A percentile compares a stretch with the other conserved stretches of the same genome.
phyloP scores from a whole-genome alignment of 2,329 filamentous ascomycete genomes.

The Plectosphaerella sp. region DNA sequence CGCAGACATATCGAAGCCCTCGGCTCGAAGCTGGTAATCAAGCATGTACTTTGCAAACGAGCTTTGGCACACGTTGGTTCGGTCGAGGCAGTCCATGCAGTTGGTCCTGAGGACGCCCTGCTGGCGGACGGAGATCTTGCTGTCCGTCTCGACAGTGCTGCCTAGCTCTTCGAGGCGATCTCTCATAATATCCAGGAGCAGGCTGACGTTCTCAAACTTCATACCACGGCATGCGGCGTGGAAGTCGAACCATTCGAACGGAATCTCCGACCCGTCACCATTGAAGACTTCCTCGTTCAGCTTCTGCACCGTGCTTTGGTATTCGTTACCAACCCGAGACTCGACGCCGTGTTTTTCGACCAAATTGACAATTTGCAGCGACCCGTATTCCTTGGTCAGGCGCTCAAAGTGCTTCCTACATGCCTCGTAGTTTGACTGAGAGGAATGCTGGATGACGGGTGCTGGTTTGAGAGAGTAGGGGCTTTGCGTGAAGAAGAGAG shows the following conservation, averaged over 20 bases:
- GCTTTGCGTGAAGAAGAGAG: conserved; percentile 90
- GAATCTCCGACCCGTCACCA: conserved; percentile 37
- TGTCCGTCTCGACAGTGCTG: conserved; percentile 58
- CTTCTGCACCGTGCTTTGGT: conserved; percentile 61
- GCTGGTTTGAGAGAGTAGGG: conserved; percentile 90
- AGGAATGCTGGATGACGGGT: conserved; percentile 76
- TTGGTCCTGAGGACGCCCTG: conserved; percentile 84
- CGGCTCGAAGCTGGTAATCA: conserved; percentile 70
- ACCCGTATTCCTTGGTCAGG: conserved; percentile 66
- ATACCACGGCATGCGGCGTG: conserved; percentile 89
- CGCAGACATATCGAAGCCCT: conserved; percentile 71
- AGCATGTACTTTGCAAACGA: conserved; percentile 81
- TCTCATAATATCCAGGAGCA: conserved; percentile 68
- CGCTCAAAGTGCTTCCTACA: conserved; percentile 75
- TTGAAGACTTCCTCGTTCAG: conserved; percentile 61
- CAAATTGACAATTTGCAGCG: conserved; percentile 74
- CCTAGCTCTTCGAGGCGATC: conserved; percentile 65
- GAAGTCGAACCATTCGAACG: conserved; percentile 97
- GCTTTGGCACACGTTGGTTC: conserved; percentile 94
- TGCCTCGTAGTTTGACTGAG: conserved; percentile 71
- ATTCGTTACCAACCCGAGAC: conserved; percentile 71
- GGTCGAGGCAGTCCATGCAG: conserved; percentile 97
- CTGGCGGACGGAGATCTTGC: conserved; percentile 47
- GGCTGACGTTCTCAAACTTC: conserved; percentile 93
- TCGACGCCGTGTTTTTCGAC: conserved; percentile 88